A percentile compares a stretch with the other conserved stretches of the same genome.
These are phyloP conservation scores for Diaporthe nobilis DNA, from an alignment of 2,329 filamentous ascomycete species.

Conservation along the genomic window DNA sequence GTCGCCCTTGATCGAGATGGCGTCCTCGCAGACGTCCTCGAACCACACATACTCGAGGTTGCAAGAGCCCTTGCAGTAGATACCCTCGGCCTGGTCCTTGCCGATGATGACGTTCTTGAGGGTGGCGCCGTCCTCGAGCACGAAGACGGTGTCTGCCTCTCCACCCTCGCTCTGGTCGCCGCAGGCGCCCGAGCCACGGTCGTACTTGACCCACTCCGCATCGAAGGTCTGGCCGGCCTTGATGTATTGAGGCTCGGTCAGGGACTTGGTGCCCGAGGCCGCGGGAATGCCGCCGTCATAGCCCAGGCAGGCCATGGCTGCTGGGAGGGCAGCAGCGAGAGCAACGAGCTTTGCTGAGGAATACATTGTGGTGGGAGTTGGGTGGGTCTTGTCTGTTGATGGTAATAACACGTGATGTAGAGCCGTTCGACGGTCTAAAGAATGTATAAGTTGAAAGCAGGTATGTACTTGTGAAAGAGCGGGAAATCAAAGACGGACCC, in stretches of 20 bases:
- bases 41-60: constrained; percentile 63
- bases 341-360: constrained; percentile 13
- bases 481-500: neutral
- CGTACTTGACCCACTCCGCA: constrained; percentile 54
- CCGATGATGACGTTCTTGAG: constrained; percentile 64
- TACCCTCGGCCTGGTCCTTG: constrained; percentile 59
- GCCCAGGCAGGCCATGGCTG: constrained; percentile 49
- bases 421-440: constrained; percentile 27
- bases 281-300: constrained; percentile 51
- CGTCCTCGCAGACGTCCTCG: constrained; percentile 62
- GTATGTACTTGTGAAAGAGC: neutral
- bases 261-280: constrained; percentile 46
- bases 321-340: constrained; percentile 44
- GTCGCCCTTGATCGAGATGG: constrained; percentile 54
- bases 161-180: constrained; percentile 58
- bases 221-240: constrained; percentile 51
- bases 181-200: constrained; percentile 58
- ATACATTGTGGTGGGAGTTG: neutral
- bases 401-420: neutral
- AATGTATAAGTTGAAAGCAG: constrained; percentile 3
- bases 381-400: neutral
- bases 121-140: constrained; percentile 57
- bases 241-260: constrained; percentile 44
- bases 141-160: constrained; percentile 59
- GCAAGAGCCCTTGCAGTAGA: constrained; percentile 61